phyloP scores from a whole-genome alignment of 345 rosid species.

The Eucalyptus dawsonii region DNA sequence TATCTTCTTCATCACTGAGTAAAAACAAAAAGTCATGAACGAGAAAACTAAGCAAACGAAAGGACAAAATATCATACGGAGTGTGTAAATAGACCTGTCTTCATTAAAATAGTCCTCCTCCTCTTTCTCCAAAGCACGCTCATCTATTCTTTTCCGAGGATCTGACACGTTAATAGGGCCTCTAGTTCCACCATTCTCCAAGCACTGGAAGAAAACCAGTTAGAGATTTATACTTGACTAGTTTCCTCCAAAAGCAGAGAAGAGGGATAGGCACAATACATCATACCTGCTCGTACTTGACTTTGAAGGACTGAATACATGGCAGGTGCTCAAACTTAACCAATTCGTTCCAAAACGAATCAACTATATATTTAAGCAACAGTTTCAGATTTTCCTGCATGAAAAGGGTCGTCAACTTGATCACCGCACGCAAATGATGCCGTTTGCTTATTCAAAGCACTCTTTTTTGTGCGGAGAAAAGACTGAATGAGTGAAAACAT shows the following conservation, averaged over 20 bases:
- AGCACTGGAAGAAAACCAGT: conserved; percentile 36
- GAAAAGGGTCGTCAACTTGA: not conserved
- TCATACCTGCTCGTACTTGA: conserved; percentile 73
- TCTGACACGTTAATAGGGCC: conserved; percentile 35
- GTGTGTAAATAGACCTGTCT: conserved; percentile 44
- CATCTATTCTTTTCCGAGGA: conserved; percentile 63
- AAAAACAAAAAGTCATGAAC: not conserved
- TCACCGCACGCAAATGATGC: not conserved
- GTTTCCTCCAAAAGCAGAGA: not conserved
- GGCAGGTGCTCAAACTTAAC: conserved; percentile 44
- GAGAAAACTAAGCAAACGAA: not conserved
- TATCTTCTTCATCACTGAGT: conserved; percentile 87
- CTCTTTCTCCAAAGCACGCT: conserved; percentile 92
- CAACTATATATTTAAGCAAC: conserved; percentile 68
- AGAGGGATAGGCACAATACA: not conserved
- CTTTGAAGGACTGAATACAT: conserved; percentile 52
- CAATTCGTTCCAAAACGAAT: conserved; percentile 75
- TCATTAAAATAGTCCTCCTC: conserved; percentile 98
- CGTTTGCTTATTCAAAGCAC: not conserved
- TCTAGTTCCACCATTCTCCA: conserved; percentile 56
- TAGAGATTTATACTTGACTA: not conserved
- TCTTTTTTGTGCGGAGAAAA: not conserved
- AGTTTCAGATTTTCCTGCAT: conserved; percentile 72
- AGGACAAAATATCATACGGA: not conserved
- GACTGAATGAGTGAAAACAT: not conserved